Evolutionary conservation across 495 filamentous ascomycete species (phyloP).

Genomic region (Aspergillus sclerotiicarbonarius): DNA sequence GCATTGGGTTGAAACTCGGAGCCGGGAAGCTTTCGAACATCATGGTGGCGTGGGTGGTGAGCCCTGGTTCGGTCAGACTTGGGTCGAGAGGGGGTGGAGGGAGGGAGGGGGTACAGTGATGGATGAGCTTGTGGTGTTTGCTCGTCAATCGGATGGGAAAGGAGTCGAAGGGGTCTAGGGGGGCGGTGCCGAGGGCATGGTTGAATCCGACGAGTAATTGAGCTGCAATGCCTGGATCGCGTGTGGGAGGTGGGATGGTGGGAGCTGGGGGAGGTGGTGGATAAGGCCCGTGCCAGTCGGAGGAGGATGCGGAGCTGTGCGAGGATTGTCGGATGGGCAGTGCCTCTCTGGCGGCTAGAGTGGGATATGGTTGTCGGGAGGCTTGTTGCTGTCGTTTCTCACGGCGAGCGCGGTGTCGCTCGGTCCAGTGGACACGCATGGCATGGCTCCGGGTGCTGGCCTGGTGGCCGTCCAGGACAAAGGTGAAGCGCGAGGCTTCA

Average conservation of each 20-base stretch:
- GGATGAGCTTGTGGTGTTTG: slow-evolving; percentile 28
- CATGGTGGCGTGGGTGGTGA: slow-evolving; percentile 29
- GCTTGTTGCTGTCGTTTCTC: slow-evolving; percentile 14
- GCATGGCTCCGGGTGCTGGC: slow-evolving; percentile 26
- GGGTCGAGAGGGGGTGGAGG: background rate
- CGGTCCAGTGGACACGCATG: slow-evolving; percentile 29
- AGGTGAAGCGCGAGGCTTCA: slow-evolving; percentile 18
- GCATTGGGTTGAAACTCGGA: slow-evolving; percentile 30
- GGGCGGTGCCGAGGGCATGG: slow-evolving; percentile 18
- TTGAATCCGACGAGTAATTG: slow-evolving; percentile 19
- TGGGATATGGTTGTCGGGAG: slow-evolving; percentile 1
- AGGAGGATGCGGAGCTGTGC: no score
- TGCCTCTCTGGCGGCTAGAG: no score
- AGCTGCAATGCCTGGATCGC: slow-evolving; percentile 4
- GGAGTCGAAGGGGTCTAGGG: slow-evolving; percentile 28
- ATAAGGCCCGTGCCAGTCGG: no score
- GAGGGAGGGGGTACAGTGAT: slow-evolving; percentile 22
- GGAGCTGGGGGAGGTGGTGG: background rate
- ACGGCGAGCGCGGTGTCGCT: slow-evolving; percentile 12
- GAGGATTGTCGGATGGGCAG: no score
- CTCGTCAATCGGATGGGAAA: slow-evolving; percentile 28
- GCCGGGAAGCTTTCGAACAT: slow-evolving; percentile 27
- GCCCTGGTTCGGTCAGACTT: slow-evolving; percentile 18
- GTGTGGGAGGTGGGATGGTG: background rate
- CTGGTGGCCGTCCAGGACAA: slow-evolving; percentile 20